Conservation (phyloP, 23 red algal genomes). For the Gracilaria gracilis region DNA sequence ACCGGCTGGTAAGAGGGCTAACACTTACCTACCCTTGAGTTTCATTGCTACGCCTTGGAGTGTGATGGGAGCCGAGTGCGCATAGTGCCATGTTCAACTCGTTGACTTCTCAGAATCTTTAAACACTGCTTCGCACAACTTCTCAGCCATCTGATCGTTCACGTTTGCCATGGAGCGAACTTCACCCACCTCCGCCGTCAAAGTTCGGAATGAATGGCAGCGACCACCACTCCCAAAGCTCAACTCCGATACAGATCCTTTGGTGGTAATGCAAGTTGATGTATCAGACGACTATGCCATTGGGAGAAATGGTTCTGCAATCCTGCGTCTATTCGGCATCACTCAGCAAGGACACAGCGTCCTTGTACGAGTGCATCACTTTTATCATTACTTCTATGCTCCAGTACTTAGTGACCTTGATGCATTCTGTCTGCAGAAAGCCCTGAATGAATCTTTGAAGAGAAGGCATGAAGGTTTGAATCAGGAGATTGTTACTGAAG, state of each 20-base stretch:
- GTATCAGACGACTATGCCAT: constrained; percentile 29
- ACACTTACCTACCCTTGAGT: too few species aligned
- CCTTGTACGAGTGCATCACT: constrained; percentile 72
- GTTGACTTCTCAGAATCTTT: too few species aligned
- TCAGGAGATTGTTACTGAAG: constrained; percentile 17
- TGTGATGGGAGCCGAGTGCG: too few species aligned
- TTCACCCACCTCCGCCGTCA: not conserved
- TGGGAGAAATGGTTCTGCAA: constrained; percentile 23
- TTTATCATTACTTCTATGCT: constrained; percentile 90
- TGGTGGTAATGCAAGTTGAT: constrained; percentile 89
- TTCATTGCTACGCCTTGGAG: too few species aligned
- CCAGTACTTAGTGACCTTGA: constrained; percentile 40
- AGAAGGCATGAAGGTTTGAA: not conserved
- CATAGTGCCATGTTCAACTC: too few species aligned
- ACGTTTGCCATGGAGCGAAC: not conserved
- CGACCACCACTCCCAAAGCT: constrained; percentile 16
- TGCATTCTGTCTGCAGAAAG: constrained; percentile 1
- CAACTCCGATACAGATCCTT: constrained; percentile 28
- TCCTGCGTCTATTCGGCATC: constrained; percentile 87
- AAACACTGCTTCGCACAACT: too few species aligned
- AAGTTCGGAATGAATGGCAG: constrained; percentile 40
- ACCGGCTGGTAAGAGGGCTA: too few species aligned
- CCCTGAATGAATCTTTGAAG: constrained; percentile 29
- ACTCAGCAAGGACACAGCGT: constrained; percentile 76
- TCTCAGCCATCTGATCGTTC: not conserved